Conservation (phyloP, 352 stramenopile species). For the Thalassiosira mediterranea region DNA sequence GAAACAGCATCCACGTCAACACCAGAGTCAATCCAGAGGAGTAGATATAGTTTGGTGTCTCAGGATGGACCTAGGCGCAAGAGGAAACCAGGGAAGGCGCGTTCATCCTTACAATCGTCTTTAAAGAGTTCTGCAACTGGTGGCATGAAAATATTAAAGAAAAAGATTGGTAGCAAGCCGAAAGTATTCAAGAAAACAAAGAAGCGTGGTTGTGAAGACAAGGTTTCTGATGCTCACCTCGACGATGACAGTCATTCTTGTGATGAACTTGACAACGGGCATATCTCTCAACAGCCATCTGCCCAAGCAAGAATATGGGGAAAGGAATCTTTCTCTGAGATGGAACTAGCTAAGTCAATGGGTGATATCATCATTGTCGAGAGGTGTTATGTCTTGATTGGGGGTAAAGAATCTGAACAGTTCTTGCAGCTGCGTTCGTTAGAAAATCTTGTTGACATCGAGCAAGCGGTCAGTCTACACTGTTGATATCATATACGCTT, state of each 20-base stretch:
- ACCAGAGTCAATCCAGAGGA: no score
- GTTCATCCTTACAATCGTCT: no score
- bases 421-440: conserved; percentile 52
- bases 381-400: conserved; percentile 60
- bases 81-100: no score
- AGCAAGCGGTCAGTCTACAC: conserved; percentile 43
- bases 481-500: not conserved
- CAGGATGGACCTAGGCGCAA: no score
- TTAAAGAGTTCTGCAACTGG: no score
- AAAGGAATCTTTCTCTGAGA: conserved; percentile 33
- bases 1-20: no score
- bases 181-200: conserved; percentile 40
- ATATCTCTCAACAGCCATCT: conserved; percentile 12
- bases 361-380: conserved; percentile 60
- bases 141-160: no score
- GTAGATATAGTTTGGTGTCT: no score
- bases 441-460: conserved; percentile 63
- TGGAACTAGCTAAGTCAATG: conserved; percentile 41
- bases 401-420: conserved; percentile 43
- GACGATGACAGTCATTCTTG: conserved; percentile 6
- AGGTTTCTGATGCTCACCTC: conserved; percentile 1
- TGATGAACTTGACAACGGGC: conserved; percentile 7
- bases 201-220: not conserved
- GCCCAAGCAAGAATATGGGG: conserved; percentile 30
- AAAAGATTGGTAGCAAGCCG: no score